Percentiles rank a stretch among this genome's conserved stretches.
Evolutionary conservation across 2,329 filamentous ascomycete genomes (phyloP).

Genomic region (Ophiocordyceps australis): DNA sequence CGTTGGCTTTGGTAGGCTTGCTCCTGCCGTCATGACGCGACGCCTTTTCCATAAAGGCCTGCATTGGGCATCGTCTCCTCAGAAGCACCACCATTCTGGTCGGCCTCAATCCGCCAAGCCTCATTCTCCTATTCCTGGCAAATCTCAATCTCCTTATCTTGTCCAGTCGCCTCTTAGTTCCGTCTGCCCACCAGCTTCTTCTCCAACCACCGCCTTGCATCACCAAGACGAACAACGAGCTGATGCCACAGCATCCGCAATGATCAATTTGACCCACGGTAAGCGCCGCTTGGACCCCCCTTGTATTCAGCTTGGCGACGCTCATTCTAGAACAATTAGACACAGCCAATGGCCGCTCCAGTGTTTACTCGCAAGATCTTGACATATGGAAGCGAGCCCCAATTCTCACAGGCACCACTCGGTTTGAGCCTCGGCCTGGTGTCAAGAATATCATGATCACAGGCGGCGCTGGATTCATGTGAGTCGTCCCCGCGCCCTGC

Average conservation of each 20-base stretch:
- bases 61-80: slow-evolving; percentile 2
- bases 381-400: slow-evolving; percentile 58
- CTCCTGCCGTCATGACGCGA: slow-evolving; percentile 4
- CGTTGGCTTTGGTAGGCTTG: not conserved
- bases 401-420: slow-evolving; percentile 48
- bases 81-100: not conserved
- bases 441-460: slow-evolving; percentile 72
- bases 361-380: slow-evolving; percentile 34
- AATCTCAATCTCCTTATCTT: no score
- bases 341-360: slow-evolving; percentile 9
- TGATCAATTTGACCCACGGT: slow-evolving; percentile 6
- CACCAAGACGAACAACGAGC: no score
- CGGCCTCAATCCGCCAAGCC: not conserved
- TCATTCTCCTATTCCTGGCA: not conserved
- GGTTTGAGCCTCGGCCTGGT: slow-evolving; percentile 48
- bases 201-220: no score
- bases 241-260: no score
- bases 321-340: no score
- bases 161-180: no score
- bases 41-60: slow-evolving; percentile 2
- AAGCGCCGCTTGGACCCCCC: slow-evolving; percentile 1
- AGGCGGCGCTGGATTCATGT: slow-evolving; percentile 76
- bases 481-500: no score
- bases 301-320: not conserved
- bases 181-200: no score